Percentiles rank a stretch among this genome's conserved stretches.
These are phyloP conservation scores for Rhamnella rubrinervis DNA, from an alignment of 331 rosid species.

Conservation along the genomic window DNA sequence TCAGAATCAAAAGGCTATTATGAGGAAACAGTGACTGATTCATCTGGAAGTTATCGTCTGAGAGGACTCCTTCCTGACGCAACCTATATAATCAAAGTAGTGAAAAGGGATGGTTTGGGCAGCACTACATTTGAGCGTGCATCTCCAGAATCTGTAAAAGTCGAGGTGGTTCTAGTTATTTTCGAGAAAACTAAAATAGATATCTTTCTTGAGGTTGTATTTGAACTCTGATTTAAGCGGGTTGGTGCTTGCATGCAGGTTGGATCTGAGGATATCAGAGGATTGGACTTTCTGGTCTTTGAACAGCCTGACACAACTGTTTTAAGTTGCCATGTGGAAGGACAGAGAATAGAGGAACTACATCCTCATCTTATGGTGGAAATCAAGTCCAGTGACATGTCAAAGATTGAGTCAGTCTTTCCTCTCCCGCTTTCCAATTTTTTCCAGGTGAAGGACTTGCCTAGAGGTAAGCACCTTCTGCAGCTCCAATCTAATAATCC, in stretches of 20 bases:
- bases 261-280: conserved; percentile 72
- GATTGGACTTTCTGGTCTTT: conserved; percentile 84
- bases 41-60: conserved; percentile 80
- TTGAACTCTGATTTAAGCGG: conserved; percentile 21
- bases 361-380: conserved; percentile 69
- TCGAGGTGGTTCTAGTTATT: conserved; percentile 46
- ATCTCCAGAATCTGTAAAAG: conserved; percentile 66
- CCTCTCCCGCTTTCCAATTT: conserved; percentile 90
- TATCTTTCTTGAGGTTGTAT: conserved; percentile 22
- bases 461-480: conserved; percentile 81
- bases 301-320: conserved; percentile 94
- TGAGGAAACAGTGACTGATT: conserved; percentile 91
- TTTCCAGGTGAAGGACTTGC: conserved; percentile 87
- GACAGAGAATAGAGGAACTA: conserved; percentile 67
- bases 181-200: neutral
- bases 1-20: conserved; percentile 88
- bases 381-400: conserved; percentile 72
- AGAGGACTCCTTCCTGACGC: conserved; percentile 92
- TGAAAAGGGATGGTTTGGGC: conserved; percentile 54
- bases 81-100: conserved; percentile 67
- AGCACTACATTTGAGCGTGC: conserved; percentile 80
- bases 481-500: conserved; percentile 71
- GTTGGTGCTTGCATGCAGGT: conserved; percentile 52
- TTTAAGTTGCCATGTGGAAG: conserved; percentile 90
- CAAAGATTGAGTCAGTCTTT: conserved; percentile 61